Base-by-base conservation (phyloP, 768 basidiomycete genomes). In the Russula vinacea region DNA sequence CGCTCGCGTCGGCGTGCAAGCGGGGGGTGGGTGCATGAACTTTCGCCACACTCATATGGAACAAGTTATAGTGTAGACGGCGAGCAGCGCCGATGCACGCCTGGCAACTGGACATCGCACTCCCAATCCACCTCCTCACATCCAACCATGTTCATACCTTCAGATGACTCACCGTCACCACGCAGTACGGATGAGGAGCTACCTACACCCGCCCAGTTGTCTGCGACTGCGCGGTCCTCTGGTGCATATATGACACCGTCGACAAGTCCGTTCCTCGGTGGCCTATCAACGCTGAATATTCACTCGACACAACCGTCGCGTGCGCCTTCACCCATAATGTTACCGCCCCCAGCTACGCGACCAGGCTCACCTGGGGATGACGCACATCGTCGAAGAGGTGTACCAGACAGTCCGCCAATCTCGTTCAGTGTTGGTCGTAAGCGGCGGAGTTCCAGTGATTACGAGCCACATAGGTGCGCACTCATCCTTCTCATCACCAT, bases 221-320 rank as follows among this genome's bases (percentile, higher is more conserved):
- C 57, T 60, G 29, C 10, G 11, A 2, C 52, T 75, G 52, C 71
- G 77, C 64, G 63, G 64, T 2, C 62, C 70, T 39, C 70, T 71
- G 60, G 57, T 67, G 58, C 73, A 24, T 74, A 73, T 69, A 70
- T 69, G 56, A 90, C 90, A 0, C 90, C 90, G 1, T 87, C 85
- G 22, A 86, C 89, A 1, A 89, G 87, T 64, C 90, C 90, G 0
- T 91, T 92, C 80, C 82, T 92, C 24, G 90, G 87, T 0, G 88
- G 89, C 2, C 75, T 92, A 68, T 81, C 87, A 59, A 87, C 86
- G 7, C 80, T 92, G 62, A 86, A 90, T 69, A 82, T 92, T 50
- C 88, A 90, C 70, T 87, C 86, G 1, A 77, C 86, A 3, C 82
- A 82, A 57, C 83, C 85, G 0, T 88, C 86, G 13, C 82, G 89